Evolutionary conservation across 164 flowering plant species (phyloP).

Genomic region (Vitis amurensis): DNA sequence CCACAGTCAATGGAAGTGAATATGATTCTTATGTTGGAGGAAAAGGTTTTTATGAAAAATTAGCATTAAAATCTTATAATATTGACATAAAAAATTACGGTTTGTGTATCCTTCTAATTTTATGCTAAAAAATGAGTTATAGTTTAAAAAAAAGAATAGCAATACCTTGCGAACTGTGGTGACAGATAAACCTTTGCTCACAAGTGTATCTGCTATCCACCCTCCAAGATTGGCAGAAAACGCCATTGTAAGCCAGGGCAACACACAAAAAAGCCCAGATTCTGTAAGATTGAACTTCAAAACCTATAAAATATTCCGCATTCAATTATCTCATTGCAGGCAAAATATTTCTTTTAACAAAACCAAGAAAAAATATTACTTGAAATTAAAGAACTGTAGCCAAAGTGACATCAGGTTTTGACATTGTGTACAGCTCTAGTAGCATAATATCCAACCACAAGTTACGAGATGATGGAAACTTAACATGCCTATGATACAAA

Average conservation of each 20-base stretch:
- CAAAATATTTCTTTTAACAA: too few species aligned
- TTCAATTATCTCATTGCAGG: too few species aligned
- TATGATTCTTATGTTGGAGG: too few species aligned
- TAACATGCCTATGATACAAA: too few species aligned
- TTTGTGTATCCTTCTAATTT: neutral
- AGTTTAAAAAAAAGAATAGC: neutral
- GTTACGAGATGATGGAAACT: too few species aligned
- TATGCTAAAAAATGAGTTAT: neutral
- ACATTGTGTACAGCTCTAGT: too few species aligned
- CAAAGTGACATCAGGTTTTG: too few species aligned
- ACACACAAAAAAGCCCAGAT: slow-evolving; percentile 76
- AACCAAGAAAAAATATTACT: neutral
- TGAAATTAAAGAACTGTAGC: neutral
- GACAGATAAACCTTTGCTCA: slow-evolving; percentile 77
- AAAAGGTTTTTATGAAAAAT: too few species aligned
- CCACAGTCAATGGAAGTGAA: too few species aligned
- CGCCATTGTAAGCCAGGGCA: slow-evolving; percentile 99
- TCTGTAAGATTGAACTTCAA: slow-evolving; percentile 93
- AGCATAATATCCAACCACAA: too few species aligned
- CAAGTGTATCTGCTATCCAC: slow-evolving; percentile 95
- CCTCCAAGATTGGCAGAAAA: slow-evolving; percentile 92
- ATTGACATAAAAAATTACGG: neutral
- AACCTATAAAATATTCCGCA: slow-evolving; percentile 41
- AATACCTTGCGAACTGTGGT: slow-evolving; percentile 89
- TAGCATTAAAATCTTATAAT: too few species aligned